Conservation (phyloP, 164 flowering plant species). For the Vitis riparia region DNA sequence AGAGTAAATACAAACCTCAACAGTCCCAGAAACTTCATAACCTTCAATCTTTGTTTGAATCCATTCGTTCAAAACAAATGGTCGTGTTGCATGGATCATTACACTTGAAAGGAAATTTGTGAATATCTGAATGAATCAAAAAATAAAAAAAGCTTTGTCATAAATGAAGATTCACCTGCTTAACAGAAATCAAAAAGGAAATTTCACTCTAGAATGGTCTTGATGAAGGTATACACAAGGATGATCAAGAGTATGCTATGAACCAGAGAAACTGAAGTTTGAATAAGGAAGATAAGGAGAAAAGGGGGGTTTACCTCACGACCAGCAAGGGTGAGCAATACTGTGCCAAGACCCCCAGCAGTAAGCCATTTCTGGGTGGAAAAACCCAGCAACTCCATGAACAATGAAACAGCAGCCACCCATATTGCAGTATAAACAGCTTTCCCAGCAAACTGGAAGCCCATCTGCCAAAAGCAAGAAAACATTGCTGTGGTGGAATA, state of each 20-base stretch:
- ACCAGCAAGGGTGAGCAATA: conserved; percentile 95
- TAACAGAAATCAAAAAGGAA: not conserved
- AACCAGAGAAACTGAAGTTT: too few species aligned
- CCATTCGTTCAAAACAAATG: conserved; percentile 92
- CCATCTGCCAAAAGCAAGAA: conserved; percentile 68
- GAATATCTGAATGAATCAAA: conserved; percentile 60
- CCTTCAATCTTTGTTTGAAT: conserved; percentile 96
- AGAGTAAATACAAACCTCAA: conserved; percentile 68
- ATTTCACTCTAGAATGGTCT: too few species aligned
- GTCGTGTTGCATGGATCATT: conserved; percentile 94
- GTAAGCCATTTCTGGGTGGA: conserved; percentile 97
- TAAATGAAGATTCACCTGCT: conserved; percentile 2
- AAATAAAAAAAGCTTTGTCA: not conserved
- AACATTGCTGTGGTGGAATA: not conserved
- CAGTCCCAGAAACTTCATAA: conserved; percentile 97
- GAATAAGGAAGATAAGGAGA: not conserved
- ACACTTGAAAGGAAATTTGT: conserved; percentile 94
- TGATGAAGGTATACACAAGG: too few species aligned
- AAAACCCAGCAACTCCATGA: conserved; percentile 96
- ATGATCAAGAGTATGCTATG: too few species aligned
- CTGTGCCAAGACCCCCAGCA: conserved; percentile 99
- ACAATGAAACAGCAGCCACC: conserved; percentile 93
- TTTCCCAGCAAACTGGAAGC: conserved; percentile 88
- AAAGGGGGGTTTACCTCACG: conserved; percentile 68
- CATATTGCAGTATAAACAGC: conserved; percentile 86